Evolutionary conservation across 2,329 filamentous ascomycete genomes (phyloP), one percentile per base, ranked within the genome.

Genomic region (Tolypocladium capitatum): DNA sequence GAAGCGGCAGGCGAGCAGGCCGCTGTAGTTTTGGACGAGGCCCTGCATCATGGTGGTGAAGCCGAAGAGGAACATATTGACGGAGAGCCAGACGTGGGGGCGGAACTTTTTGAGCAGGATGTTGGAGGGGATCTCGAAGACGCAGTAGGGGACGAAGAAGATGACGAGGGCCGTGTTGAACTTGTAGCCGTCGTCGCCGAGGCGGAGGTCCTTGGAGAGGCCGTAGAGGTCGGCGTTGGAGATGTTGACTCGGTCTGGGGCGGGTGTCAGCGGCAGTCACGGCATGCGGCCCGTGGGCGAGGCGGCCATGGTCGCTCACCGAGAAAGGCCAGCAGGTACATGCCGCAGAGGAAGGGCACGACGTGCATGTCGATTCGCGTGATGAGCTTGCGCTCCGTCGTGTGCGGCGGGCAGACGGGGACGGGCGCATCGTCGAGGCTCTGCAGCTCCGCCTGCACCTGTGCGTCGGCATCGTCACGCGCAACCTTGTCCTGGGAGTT

Each of bases 61-160:
- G 10, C 87, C 86, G 55, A 94, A 96, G 49, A 79, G 68, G 53
- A 91, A 84, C 84, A 94, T 94, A 68, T 90, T 94, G 46, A 79
- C 61, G 4, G 83, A 81, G 24, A 94, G 72, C 86, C 83, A 88
- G 43, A 85, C 67, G 52, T 82, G 75, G 1, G 83, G 83, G 44
- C 61, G 62, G 55, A 69, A 69, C 50, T 65, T 66, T 68, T 89
- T 89, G 45, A 90, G 68, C 28, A 88, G 65, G 47, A 89, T 76
- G 45, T 66, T 66, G 54, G 80, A 83, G 0, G 82, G 83, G 48
- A 90, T 85, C 68, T 86, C 81, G 55, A 78, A 75, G 47, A 85
- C 57, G 55, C 86, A 71, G 60, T 90, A 91, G 1, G 86, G 84
- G 1, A 90, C 76, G 64, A 90, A 91, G 69, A 91, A 90, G 58